Evolutionary conservation across 2,329 filamentous ascomycete species (phyloP).

Genomic region (Madurella fahalii): DNA sequence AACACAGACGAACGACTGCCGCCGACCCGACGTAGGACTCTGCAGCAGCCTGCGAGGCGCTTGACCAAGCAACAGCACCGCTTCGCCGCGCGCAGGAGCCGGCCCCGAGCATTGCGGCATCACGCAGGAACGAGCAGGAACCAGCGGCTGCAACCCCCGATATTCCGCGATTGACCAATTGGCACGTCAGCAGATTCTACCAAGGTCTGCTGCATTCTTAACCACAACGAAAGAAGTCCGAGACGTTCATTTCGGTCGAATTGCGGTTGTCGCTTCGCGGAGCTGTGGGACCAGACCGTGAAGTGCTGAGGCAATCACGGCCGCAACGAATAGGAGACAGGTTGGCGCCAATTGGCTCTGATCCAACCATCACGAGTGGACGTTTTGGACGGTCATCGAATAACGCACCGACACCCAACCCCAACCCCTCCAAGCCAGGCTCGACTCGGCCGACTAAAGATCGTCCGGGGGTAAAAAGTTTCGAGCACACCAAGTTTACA

Average conservation of each 20-base stretch:
- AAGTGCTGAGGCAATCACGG: not conserved
- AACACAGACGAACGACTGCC: no score
- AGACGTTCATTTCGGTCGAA: constrained; percentile 1
- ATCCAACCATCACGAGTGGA: no score
- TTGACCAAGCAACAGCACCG: not conserved
- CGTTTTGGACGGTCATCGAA: not conserved
- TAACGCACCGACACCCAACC: not conserved
- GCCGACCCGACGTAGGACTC: no score
- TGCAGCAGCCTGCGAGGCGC: not conserved
- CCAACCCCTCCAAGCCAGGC: not conserved
- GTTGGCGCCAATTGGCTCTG: not conserved
- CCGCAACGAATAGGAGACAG: not conserved
- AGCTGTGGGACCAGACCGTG: not conserved
- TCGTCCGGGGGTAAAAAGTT: not conserved
- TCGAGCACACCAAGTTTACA: not conserved
- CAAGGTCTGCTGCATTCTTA: not conserved
- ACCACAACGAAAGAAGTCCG: not conserved
- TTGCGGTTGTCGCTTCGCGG: not conserved
- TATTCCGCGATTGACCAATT: not conserved
- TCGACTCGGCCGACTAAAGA: not conserved
- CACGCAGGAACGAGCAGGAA: not conserved
- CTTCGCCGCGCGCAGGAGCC: not conserved
- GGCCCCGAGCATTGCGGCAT: not conserved
- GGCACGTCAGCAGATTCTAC: not conserved
- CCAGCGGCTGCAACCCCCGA: not conserved